Evolutionary conservation across 2,329 filamentous ascomycete species (phyloP), one percentile per base, ranked within the genome.

Genomic region (Fusarium tanahbumbuense): DNA sequence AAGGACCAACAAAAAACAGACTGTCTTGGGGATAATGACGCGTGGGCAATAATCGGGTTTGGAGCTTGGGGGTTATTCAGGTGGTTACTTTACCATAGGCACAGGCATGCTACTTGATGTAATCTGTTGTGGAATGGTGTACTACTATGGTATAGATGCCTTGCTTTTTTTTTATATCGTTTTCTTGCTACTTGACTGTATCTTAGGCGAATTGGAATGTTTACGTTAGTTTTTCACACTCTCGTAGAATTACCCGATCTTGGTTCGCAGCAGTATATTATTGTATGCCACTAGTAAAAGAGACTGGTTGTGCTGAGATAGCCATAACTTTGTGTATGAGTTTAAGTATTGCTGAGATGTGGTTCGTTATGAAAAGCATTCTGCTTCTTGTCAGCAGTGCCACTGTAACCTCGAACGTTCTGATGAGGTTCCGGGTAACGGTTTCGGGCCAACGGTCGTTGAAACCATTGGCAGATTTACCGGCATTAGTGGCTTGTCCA

Each of bases 81-180:
- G 64, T 37, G 37, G 20, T 28, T 41, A 37, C 52, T 48, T 56
- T 37, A 37, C 48, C 68, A 54, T 56, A 25, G 25, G 22, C 37
- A 58, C 27, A 50, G 44, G 40, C 32, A 48, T 61, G 28, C 40
- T 60, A 48, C 46, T 57, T 55, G 44, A 59, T 49, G 46, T 66
- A 44, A 57, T 71, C 53, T 40, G 56, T 32, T 57, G 55, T 23
- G 60, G 41, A 58, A 52, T 56, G 64, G 48, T 69, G 68, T 71
- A 71, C 47, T 69, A 71, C 28, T 62, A 52, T 65, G 68, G 56
- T 56, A 66, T 58, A 71, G 60, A 71, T 71, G 68, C 52, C 60
- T 71, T 62, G 52, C 53, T 55, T 42, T 58, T 42, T 58, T 42
- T 58, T 37, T 37, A n/a, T 37, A 37, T 37, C 34, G 34, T 37